Conservation (phyloP, 1,139 yeast species). For the Geotrichum carabidarum region DNA sequence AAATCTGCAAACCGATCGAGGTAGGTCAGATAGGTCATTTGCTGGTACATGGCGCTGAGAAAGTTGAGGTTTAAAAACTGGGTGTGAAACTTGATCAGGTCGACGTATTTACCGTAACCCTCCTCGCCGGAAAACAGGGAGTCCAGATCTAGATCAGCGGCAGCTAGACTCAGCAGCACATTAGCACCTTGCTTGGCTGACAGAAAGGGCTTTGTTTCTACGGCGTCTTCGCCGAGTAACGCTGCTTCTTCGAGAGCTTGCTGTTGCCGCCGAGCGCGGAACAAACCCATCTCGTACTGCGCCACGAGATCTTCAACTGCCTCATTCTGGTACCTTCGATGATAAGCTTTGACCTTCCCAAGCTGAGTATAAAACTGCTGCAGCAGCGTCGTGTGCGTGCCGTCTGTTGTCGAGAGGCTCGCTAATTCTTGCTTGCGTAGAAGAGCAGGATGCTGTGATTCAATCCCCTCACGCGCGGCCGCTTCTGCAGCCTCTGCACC, state of each 20-base stretch:
- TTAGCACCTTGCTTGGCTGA: slow-evolving; percentile 19
- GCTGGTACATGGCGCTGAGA: slow-evolving; percentile 23
- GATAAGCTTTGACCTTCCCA: slow-evolving; percentile 36
- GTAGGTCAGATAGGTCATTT: slow-evolving; percentile 49
- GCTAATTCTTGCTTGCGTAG: slow-evolving; percentile 21
- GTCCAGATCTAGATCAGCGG: slow-evolving; percentile 47
- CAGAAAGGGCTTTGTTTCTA: slow-evolving; percentile 20
- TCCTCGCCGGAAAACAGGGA: slow-evolving; percentile 56
- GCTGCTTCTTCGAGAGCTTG: slow-evolving; percentile 17
- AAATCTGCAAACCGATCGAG: slow-evolving; percentile 46
- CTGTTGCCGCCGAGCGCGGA: slow-evolving; percentile 16
- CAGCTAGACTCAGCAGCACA: slow-evolving; percentile 36
- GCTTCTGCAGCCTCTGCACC: slow-evolving; percentile 20
- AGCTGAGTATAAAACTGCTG: slow-evolving; percentile 45
- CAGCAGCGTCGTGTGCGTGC: slow-evolving; percentile 30
- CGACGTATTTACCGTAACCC: slow-evolving; percentile 58
- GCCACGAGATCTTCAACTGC: slow-evolving; percentile 38
- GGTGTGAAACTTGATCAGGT: slow-evolving; percentile 49
- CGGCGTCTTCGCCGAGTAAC: slow-evolving; percentile 22
- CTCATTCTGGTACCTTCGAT: slow-evolving; percentile 35
- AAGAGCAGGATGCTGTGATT: slow-evolving; percentile 18
- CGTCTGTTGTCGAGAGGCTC: slow-evolving; percentile 9
- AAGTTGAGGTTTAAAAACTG: slow-evolving; percentile 46
- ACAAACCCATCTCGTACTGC: slow-evolving; percentile 36
- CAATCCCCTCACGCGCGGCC: slow-evolving; percentile 7